phyloP scores from a whole-genome alignment of 2,329 filamentous ascomycete genomes.

The Aspergillus aculeatinus region DNA sequence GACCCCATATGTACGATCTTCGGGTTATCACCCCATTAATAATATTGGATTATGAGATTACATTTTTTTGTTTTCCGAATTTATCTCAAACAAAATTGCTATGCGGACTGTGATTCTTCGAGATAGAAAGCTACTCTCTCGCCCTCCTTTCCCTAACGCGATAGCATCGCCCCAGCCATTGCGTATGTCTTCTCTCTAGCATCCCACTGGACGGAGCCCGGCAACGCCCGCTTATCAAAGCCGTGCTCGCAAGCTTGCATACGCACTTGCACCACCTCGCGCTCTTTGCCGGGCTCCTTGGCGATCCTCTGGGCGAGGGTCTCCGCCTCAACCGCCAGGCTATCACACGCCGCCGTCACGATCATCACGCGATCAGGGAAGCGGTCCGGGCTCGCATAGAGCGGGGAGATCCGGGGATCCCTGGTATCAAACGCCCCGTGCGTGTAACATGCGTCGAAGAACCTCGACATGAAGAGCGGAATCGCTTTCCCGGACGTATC shows the following conservation, averaged over 20 bases:
- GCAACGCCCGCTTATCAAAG: constrained; percentile 38
- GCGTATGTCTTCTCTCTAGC: constrained; percentile 38
- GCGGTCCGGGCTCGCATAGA: constrained; percentile 24
- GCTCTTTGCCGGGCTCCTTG: constrained; percentile 15
- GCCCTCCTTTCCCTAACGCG: neutral
- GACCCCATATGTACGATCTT: neutral
- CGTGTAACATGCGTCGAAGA: constrained; percentile 34
- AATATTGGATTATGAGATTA: neutral
- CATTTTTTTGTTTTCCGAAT: no score
- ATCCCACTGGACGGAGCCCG: constrained; percentile 28
- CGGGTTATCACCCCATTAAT: no score
- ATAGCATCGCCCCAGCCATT: constrained; percentile 33
- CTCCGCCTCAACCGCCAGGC: constrained; percentile 32
- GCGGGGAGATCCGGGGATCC: constrained; percentile 36
- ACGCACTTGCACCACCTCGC: constrained; percentile 31
- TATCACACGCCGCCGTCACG: constrained; percentile 32
- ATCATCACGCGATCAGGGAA: constrained; percentile 33
- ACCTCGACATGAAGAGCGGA: constrained; percentile 23
- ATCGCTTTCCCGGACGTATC: constrained; percentile 22
- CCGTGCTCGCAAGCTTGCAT: constrained; percentile 39
- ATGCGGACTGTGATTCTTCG: neutral
- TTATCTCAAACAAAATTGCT: neutral
- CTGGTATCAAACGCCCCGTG: constrained; percentile 24
- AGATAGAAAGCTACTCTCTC: neutral
- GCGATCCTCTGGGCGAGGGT: constrained; percentile 28